phyloP scores from a whole-genome alignment of 2,329 filamentous ascomycete species.

The Pseudogymnoascus sp. region DNA sequence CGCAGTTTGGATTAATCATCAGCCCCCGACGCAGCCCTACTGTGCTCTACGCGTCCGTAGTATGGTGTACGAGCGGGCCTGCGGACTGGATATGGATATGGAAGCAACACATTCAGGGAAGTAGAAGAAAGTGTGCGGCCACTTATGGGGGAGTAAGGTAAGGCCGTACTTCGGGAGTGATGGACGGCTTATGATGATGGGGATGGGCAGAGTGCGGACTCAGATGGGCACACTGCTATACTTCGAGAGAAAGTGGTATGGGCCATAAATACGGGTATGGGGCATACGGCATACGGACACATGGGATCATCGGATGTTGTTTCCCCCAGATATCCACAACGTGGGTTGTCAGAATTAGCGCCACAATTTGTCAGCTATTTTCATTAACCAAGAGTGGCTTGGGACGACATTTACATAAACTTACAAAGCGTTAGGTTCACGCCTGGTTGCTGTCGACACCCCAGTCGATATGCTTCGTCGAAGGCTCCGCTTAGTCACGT shows the following conservation, averaged over 20 bases:
- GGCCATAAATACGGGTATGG: not conserved
- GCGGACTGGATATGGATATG: not conserved
- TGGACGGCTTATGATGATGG: not conserved
- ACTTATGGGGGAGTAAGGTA: not conserved
- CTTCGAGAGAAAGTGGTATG: not conserved
- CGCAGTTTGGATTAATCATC: not conserved
- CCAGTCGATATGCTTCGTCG: not conserved
- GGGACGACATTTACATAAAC: not conserved
- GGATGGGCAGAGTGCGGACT: too few relatives aligned
- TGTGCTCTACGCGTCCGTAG: not conserved
- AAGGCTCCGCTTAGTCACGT: not conserved
- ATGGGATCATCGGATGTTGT: slow-evolving; percentile 4
- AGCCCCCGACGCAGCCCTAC: slow-evolving; percentile 2
- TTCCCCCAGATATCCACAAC: slow-evolving; percentile 6
- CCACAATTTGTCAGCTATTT: slow-evolving; percentile 4
- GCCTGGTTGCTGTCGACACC: not conserved
- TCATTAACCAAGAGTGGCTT: slow-evolving; percentile 5
- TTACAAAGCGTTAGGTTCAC: not conserved
- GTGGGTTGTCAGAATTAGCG: slow-evolving; percentile 6
- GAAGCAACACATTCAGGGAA: not conserved
- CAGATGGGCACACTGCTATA: not conserved
- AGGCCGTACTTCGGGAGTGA: not conserved
- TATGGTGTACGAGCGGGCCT: not conserved
- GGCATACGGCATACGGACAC: not conserved
- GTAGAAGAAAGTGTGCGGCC: not conserved